Base-by-base conservation (phyloP, 1,284 basidiomycete species). In the Trametes versicolor region DNA sequence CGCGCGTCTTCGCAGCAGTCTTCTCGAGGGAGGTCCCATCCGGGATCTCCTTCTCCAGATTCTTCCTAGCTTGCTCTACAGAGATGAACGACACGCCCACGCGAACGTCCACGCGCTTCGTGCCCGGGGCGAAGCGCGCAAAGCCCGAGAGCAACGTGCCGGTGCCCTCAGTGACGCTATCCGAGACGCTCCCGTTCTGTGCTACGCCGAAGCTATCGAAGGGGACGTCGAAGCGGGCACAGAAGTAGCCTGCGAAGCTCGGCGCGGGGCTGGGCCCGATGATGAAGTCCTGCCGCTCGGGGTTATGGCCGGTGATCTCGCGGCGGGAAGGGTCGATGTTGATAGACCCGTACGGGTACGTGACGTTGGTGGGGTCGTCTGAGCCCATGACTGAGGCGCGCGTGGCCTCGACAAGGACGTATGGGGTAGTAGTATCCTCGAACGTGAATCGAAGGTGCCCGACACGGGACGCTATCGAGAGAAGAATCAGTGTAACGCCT, bases 1-100 rank as follows among this genome's bases (percentile, higher is more conserved):
- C 70, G n/a, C 92, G 84, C 3, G 89, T 90, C 27, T 62, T 65
- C 4, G 75, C 73, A 1, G 88, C 89, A 0, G 93, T 94, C 52
- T 85, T 74, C 70, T 93, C 91, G 6, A 95, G 76, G 0, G 77
- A 68, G 49, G 80, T 82, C 0, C 82, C 85, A 67, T 93, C 87
- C 0, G 87, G 84, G 71, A 93, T 81, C 80, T 93, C 89, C 0
- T 62, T 77, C 25, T 89, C 86, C 56, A 91, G 71, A 70, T 91
- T 91, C 71, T 72, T 75, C 50, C 89, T 78, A 0, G 94, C 94
- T 71, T 94, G 92, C 8, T 90, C 88, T 17, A 89, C 79, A 0
- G 90, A 92, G 65, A 95, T 92, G 72, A 94, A 92, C 12, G 91
- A 94, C 10, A 92, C 89, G 0, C 91, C 92, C 1, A 95, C 80